Evolutionary conservation across 305 asterid genomes (phyloP).

Genomic region (Solanum hybrid): DNA sequence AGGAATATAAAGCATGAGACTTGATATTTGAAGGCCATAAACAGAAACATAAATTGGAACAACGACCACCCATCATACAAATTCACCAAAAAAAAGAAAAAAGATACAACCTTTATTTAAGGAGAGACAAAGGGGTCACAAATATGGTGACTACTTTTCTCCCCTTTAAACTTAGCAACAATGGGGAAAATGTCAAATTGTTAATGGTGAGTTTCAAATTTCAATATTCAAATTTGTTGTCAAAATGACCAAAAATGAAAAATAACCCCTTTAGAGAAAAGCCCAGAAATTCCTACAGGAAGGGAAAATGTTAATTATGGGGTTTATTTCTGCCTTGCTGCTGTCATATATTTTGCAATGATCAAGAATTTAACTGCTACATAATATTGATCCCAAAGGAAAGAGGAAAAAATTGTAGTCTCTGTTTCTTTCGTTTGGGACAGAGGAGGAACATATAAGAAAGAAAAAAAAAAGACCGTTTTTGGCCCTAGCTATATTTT

Average conservation of each 20-base stretch:
- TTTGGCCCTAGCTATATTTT: not conserved
- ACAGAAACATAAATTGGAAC: constrained; percentile 32
- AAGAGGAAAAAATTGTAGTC: not conserved
- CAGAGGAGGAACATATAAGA: not conserved
- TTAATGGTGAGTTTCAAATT: not conserved
- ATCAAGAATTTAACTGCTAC: not conserved
- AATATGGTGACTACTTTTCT: not conserved
- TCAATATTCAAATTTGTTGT: not conserved
- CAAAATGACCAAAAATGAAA: not conserved
- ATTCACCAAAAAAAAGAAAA: not conserved
- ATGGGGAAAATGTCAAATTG: not conserved
- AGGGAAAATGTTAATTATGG: not conserved
- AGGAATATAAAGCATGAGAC: constrained; percentile 25
- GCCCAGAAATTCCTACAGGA: not conserved
- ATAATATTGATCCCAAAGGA: not conserved
- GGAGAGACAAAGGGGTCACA: not conserved
- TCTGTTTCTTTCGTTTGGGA: not conserved
- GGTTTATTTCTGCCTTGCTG: not conserved
- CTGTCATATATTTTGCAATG: not conserved
- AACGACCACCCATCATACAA: constrained; percentile 36
- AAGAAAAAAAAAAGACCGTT: not conserved
- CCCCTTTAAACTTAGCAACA: not conserved
- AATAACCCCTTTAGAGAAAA: not conserved
- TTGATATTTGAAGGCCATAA: constrained; percentile 27
- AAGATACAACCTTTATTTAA: not conserved